phyloP scores from a whole-genome alignment of 139 green algal genomes.

The Micractinium sp. region DNA sequence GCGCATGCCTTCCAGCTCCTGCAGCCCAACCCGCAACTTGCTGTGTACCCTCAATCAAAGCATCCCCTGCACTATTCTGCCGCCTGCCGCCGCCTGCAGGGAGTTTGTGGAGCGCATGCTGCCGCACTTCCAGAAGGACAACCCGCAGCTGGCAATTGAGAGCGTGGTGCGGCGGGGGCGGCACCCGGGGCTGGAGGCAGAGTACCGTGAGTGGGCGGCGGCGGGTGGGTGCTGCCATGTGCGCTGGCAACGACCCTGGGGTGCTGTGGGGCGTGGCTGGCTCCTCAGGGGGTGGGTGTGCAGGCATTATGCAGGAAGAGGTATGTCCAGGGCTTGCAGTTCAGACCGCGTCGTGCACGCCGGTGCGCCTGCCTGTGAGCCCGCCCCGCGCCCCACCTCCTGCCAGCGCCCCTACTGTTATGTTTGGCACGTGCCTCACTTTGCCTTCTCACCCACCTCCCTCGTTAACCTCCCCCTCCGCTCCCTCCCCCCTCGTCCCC shows the following conservation, averaged over 20 bases:
- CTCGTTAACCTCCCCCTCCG: not conserved
- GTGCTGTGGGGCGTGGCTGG: too few species aligned
- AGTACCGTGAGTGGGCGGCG: slow-evolving; percentile 38
- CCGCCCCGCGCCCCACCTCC: too few species aligned
- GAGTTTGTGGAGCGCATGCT: slow-evolving; percentile 50
- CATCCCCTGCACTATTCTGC: not conserved
- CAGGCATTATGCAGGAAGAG: too few species aligned
- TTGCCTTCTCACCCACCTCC: too few species aligned
- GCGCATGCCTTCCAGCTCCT: too few species aligned
- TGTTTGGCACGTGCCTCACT: too few species aligned
- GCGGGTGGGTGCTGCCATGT: not conserved
- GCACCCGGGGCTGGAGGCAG: slow-evolving; percentile 44
- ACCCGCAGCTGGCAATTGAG: slow-evolving; percentile 51
- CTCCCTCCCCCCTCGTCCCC: not conserved
- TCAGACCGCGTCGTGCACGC: too few species aligned
- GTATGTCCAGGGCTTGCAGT: too few species aligned
- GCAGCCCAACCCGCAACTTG: not conserved
- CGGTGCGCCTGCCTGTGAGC: too few species aligned
- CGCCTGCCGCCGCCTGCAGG: slow-evolving; percentile 12
- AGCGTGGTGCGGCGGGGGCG: slow-evolving; percentile 23
- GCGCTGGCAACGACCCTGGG: too few species aligned
- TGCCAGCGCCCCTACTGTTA: too few species aligned
- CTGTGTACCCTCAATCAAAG: not conserved
- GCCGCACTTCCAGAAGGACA: slow-evolving; percentile 44
- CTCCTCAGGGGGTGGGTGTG: too few species aligned